Percentiles rank a stretch among this genome's conserved stretches.
These are phyloP conservation scores for Carallia pectinifolia DNA, from an alignment of 345 rosid species.

Conservation along the genomic window DNA sequence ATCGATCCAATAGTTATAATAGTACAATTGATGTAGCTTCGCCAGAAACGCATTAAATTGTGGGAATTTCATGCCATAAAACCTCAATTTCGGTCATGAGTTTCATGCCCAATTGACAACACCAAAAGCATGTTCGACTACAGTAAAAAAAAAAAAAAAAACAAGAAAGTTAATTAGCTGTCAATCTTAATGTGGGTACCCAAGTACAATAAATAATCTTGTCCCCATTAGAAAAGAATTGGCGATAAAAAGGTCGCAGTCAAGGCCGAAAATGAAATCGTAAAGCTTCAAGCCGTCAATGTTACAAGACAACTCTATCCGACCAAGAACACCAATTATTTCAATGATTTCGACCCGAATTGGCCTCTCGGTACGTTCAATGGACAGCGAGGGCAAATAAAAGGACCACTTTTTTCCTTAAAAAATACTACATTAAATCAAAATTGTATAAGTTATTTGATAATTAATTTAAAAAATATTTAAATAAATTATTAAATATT, in stretches of 20 bases:
- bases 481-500: too few species aligned
- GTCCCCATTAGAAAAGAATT: neutral
- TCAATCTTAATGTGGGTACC: neutral
- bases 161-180: neutral
- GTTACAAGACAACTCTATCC: constrained; percentile 8
- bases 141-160: neutral
- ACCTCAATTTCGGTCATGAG: neutral
- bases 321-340: constrained; percentile 24
- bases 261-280: neutral
- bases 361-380: neutral
- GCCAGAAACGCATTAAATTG: too few species aligned
- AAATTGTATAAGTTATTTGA: too few species aligned
- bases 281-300: neutral
- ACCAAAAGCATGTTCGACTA: too few species aligned
- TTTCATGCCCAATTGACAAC: too few species aligned
- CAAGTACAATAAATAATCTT: neutral
- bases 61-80: neutral
- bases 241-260: neutral
- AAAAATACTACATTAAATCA: too few species aligned
- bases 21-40: too few species aligned
- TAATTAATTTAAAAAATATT: too few species aligned
- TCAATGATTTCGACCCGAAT: constrained; percentile 11
- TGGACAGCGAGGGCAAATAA: neutral
- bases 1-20: too few species aligned
- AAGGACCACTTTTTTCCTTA: neutral